Base-by-base conservation (phyloP, 805 yeast species). In the Wickerhamiella allomyrinae region DNA sequence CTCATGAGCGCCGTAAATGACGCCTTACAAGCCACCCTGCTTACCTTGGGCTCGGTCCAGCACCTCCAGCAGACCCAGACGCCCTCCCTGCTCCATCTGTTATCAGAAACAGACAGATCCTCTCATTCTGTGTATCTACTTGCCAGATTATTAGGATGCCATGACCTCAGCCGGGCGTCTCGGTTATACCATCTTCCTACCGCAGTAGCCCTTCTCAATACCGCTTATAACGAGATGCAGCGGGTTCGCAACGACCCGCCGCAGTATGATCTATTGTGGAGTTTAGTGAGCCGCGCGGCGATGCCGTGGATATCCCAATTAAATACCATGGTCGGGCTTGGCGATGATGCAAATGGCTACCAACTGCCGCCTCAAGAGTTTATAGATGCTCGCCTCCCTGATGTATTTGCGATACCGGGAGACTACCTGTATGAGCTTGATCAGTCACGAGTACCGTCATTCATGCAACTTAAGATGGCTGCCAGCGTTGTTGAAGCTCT, bases 231-330 rank as follows among this genome's bases (percentile, higher is more conserved):
- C 14, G 23, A 25, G 22, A n/a, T 15, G 20, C 34, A 7, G 38
- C 6, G 31, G 20, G 13, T 6, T 7, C 34, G 40, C 1, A 44
- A 42, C 2, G 5, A 15, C 15, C 34, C 39, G 2, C 21, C 25
- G n/a, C 37, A 35, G n/a, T 37, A 46, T 4, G 37, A 20, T 3
- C 20, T 46, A 35, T 21, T 45, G 5, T 49, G 53, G 55, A 13
- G 38, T 11, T 27, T 51, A 2, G 37, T 45, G 19, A 20, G 27
- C n/a, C 34, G 48, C 5, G 10, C 40, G 9, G 5, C 46, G 10
- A 17, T 34, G 29, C 52, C 52, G 2, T 52, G 55, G 55, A 29
- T 50, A 3, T 38, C 24, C 4, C 49, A 52, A 36, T 37, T 52
- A 20, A 40, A 41, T 14, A 41, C 42, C 7, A 50, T 41, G 22